These are phyloP conservation scores for Podila epigama DNA, from an alignment of 192 early-diverging fungal genomes.

Conservation along the genomic window DNA sequence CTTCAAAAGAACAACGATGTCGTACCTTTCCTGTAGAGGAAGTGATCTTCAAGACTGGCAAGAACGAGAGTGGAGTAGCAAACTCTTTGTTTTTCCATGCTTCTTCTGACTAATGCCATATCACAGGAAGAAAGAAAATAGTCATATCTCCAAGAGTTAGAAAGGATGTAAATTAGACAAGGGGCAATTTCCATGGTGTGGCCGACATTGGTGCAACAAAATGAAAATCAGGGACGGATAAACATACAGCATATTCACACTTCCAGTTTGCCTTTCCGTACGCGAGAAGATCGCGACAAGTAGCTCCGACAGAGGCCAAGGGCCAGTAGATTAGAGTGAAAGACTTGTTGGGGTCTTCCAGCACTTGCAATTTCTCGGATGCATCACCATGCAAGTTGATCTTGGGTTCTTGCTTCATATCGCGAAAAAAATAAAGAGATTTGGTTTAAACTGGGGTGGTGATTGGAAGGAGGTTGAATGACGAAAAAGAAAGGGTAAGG, in stretches of 20 bases:
- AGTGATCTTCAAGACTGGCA: conserved; percentile 19
- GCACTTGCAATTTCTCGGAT: neutral
- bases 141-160: too few relatives aligned
- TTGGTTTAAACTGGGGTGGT: too few relatives aligned
- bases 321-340: conserved; percentile 20
- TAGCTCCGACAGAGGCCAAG: conserved; percentile 19
- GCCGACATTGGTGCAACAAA: too few relatives aligned
- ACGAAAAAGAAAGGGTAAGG: too few relatives aligned
- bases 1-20: neutral
- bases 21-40: conserved; percentile 4
- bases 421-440: too few relatives aligned
- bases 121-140: conserved; percentile 18
- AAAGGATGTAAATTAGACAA: too few relatives aligned
- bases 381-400: too few relatives aligned
- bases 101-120: neutral
- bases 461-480: too few relatives aligned
- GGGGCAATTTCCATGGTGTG: too few relatives aligned
- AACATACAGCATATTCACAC: neutral
- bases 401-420: too few relatives aligned
- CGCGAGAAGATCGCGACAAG: conserved; percentile 13
- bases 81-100: conserved; percentile 8
- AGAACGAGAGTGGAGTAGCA: conserved; percentile 9
- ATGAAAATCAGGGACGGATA: too few relatives aligned
- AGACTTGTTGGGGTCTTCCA: neutral
- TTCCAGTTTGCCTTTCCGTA: conserved; percentile 1